phyloP scores from a whole-genome alignment of 148 eudicot genomes.

The Selenicereus undatus region DNA sequence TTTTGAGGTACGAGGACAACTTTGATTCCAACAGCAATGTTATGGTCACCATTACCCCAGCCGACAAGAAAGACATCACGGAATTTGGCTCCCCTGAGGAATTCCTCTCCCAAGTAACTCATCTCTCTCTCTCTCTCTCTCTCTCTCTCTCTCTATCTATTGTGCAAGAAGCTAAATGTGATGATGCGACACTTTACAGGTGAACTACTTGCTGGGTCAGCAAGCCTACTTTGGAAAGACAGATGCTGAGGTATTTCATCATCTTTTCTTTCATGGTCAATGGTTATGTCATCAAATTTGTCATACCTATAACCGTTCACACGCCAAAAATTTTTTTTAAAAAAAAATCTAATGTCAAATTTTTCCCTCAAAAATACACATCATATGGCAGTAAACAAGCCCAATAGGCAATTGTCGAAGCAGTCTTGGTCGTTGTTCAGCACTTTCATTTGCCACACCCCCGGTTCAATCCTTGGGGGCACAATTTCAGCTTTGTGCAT shows the following conservation, averaged over 20 bases:
- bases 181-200: slow-evolving; percentile 31
- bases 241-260: slow-evolving; percentile 66
- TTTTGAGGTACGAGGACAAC: slow-evolving; percentile 88
- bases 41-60: slow-evolving; percentile 53
- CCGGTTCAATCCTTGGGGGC: no score
- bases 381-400: no score
- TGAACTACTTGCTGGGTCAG: slow-evolving; percentile 78
- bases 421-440: no score
- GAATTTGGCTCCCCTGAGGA: slow-evolving; percentile 89
- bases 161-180: slow-evolving; percentile 4
- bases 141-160: background rate
- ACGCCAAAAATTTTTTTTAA: no score
- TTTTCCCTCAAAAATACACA: no score
- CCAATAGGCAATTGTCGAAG: no score
- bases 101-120: slow-evolving; percentile 66
- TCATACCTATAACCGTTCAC: no score
- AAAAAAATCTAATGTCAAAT: no score
- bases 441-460: no score
- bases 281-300: no score
- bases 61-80: slow-evolving; percentile 89
- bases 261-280: background rate
- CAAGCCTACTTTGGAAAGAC: slow-evolving; percentile 92
- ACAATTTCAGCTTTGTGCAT: no score
- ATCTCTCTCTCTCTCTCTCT: background rate
- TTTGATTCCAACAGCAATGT: slow-evolving; percentile 82